phyloP scores from a whole-genome alignment of 148 eudicot species.

The Silene conica region DNA sequence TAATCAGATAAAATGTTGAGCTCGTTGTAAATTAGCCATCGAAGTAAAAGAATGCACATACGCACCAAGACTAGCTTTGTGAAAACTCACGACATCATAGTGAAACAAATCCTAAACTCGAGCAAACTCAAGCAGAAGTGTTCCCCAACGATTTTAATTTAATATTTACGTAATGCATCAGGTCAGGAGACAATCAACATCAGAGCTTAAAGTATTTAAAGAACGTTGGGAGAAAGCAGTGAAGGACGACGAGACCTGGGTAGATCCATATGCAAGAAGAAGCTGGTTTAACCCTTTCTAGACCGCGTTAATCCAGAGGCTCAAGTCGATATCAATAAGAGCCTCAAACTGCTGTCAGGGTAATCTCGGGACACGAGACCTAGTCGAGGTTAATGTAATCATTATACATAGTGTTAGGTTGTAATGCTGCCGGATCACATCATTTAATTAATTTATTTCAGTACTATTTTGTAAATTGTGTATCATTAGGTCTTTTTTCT shows the following conservation, averaged over 20 bases:
- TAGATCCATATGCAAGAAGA: conserved; percentile 43
- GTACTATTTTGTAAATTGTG: conserved; percentile 14
- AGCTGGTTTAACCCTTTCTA: conserved; percentile 34
- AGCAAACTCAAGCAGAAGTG: background rate
- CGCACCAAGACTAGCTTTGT: too few relatives aligned
- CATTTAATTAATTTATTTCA: conserved; percentile 31
- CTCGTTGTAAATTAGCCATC: too few relatives aligned
- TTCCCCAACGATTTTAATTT: too few relatives aligned
- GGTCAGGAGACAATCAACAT: conserved; percentile 61
- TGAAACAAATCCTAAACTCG: background rate
- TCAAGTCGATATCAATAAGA: conserved; percentile 12
- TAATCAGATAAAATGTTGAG: too few relatives aligned
- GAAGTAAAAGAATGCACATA: too few relatives aligned
- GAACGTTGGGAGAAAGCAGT: conserved; percentile 66
- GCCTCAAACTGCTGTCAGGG: background rate
- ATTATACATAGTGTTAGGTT: conserved; percentile 13
- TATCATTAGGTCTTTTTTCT: background rate
- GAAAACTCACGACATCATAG: background rate
- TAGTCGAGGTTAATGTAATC: background rate
- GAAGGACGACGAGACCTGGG: conserved; percentile 53
- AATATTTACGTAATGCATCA: conserved; percentile 18
- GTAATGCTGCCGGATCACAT: conserved; percentile 23
- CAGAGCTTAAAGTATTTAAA: conserved; percentile 50
- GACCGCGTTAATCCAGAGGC: conserved; percentile 15
- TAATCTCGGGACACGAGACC: background rate